Percentiles rank a stretch among this genome's conserved stretches.
Evolutionary conservation across 2,329 filamentous ascomycete species (phyloP).

Genomic region (Cryphonectria carpinicola): DNA sequence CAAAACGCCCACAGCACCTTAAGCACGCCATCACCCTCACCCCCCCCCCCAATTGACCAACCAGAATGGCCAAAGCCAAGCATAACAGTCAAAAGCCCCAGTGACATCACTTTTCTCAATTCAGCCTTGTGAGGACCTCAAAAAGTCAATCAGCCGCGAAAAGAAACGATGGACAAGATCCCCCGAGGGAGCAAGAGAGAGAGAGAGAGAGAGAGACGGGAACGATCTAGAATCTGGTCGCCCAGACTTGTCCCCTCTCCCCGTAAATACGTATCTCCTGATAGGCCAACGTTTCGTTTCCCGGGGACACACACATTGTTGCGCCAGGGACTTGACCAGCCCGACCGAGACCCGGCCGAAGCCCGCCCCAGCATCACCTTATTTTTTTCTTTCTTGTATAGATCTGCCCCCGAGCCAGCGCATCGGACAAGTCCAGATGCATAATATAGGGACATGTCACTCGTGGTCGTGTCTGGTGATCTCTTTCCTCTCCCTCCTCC

Average conservation of each 20-base stretch:
- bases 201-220: background rate
- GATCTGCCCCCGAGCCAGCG: background rate
- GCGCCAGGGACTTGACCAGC: too few species aligned
- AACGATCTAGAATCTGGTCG: background rate
- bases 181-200: background rate
- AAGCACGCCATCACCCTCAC: slow-evolving; percentile 23
- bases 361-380: slow-evolving; percentile 8
- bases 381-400: background rate
- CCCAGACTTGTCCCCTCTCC: background rate
- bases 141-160: background rate
- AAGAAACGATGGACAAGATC: background rate
- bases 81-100: background rate
- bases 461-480: background rate
- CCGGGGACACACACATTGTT: too few species aligned
- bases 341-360: slow-evolving; percentile 21
- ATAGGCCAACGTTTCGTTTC: background rate
- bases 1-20: background rate
- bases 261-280: background rate
- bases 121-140: slow-evolving; percentile 12
- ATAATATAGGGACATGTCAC: background rate
- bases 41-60: slow-evolving; percentile 24
- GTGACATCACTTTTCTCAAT: slow-evolving; percentile 23
- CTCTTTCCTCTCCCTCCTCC: background rate
- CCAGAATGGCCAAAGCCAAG: background rate
- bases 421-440: background rate